Conservation (phyloP, 257 asterid species). For the Solanum sejunctum region DNA sequence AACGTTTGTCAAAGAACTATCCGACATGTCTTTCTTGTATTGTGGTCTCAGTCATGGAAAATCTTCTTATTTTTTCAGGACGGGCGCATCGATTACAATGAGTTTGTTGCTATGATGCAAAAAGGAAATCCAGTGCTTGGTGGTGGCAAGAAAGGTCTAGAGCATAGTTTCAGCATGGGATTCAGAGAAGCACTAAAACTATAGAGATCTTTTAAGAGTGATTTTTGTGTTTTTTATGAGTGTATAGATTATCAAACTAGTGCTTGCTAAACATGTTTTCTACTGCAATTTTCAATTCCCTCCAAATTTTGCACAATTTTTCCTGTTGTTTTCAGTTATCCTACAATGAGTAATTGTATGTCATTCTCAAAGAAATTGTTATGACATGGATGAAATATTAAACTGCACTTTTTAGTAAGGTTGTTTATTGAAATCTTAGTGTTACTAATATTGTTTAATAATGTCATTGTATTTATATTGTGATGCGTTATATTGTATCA, state of each 20-base stretch:
- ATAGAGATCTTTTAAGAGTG: background rate
- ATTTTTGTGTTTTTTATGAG: background rate
- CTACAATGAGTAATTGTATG: background rate
- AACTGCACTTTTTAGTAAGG: background rate
- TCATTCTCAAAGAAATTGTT: too few species aligned
- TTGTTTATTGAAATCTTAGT: background rate
- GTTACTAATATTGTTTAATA: background rate
- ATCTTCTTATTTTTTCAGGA: slow-evolving; percentile 35
- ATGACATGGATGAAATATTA: background rate
- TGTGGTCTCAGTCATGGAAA: background rate
- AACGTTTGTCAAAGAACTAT: background rate
- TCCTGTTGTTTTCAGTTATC: background rate
- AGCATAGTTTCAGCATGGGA: slow-evolving; percentile 21
- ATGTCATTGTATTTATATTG: background rate
- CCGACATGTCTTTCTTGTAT: background rate
- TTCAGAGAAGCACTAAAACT: slow-evolving; percentile 24
- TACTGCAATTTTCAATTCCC: background rate
- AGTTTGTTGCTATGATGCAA: slow-evolving; percentile 40
- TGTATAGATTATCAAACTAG: background rate
- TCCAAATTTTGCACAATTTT: background rate
- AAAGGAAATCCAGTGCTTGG: slow-evolving; percentile 22
- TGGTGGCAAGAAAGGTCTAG: slow-evolving; percentile 19
- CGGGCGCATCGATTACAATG: slow-evolving; percentile 46
- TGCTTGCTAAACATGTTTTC: background rate
- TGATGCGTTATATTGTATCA: background rate